Evolutionary conservation across 495 filamentous ascomycete species (phyloP).

Genomic region (Niebla homalea): DNA sequence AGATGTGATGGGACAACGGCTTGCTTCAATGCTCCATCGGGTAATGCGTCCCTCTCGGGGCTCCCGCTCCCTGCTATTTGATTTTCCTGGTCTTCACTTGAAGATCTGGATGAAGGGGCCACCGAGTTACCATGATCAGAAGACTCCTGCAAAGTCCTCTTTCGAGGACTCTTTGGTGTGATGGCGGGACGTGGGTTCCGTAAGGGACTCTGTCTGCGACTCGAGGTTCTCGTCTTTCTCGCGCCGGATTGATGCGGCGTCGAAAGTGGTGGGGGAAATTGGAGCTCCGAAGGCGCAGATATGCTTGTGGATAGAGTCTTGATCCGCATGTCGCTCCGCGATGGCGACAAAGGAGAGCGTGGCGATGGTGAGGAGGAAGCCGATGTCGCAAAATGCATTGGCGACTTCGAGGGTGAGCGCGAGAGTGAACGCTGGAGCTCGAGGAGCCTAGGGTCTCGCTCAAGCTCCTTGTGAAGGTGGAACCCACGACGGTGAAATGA

Average conservation of each 20-base stretch:
- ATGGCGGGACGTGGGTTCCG: conserved; percentile 38
- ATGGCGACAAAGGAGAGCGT: conserved; percentile 39
- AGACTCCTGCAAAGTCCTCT: conserved; percentile 57
- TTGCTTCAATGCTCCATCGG: conserved; percentile 14
- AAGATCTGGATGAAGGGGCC: conserved; percentile 28
- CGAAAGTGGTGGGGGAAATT: conserved; percentile 32
- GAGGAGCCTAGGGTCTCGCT: conserved; percentile 38
- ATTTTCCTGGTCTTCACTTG: conserved; percentile 20
- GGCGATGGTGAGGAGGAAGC: conserved; percentile 43
- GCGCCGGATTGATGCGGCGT: conserved; percentile 40
- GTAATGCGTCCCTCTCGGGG: conserved; percentile 16
- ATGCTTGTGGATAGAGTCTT: conserved; percentile 28
- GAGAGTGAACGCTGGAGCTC: conserved; percentile 75
- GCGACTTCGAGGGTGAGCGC: conserved; percentile 69
- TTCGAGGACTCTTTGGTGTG: conserved; percentile 62
- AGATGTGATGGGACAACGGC: conserved; percentile 4
- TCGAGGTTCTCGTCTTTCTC: conserved; percentile 32
- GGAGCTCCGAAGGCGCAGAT: conserved; percentile 15
- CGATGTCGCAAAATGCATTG: conserved; percentile 46
- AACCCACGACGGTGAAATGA: conserved; percentile 65
- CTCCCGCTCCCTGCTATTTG: conserved; percentile 12
- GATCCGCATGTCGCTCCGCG: conserved; percentile 29
- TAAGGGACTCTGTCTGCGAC: conserved; percentile 34
- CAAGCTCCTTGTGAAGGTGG: conserved; percentile 33
- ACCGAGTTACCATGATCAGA: conserved; percentile 57